phyloP scores from a whole-genome alignment of 768 basidiomycete species.

The Leccinellum luteum region DNA sequence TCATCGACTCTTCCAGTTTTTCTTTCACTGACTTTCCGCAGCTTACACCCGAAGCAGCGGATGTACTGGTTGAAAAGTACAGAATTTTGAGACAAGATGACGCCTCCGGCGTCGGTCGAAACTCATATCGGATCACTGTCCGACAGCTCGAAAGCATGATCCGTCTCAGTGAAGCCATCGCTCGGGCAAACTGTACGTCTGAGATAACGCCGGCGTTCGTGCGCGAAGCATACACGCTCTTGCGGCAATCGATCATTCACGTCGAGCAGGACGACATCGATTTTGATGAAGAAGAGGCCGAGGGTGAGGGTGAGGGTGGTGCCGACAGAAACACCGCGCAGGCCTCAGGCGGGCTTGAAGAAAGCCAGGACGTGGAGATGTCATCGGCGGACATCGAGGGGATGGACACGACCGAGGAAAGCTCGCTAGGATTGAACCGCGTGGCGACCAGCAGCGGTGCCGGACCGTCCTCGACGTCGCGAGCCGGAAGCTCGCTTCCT shows the following conservation, averaged over 20 bases:
- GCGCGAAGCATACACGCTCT: conserved; percentile 89
- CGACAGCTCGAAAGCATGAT: conserved; percentile 99
- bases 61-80: conserved; percentile 94
- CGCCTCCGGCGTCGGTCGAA: conserved; percentile 79
- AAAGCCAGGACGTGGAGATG: conserved; percentile 64
- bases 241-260: conserved; percentile 97
- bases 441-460: conserved; percentile 35
- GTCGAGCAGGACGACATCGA: conserved; percentile 99
- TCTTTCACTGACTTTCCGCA: conserved; percentile 32
- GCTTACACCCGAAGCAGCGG: conserved; percentile 91
- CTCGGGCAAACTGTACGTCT: conserved; percentile 92
- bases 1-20: background rate
- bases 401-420: conserved; percentile 48
- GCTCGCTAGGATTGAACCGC: conserved; percentile 39
- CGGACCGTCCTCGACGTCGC: conserved; percentile 33
- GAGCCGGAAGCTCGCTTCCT: conserved; percentile 25
- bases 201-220: conserved; percentile 96
- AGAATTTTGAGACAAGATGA: conserved; percentile 91
- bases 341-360: conserved; percentile 40
- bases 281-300: conserved; percentile 87
- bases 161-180: conserved; percentile 95
- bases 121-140: conserved; percentile 96
- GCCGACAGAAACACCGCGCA: conserved; percentile 34
- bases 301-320: conserved; percentile 54
- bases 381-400: conserved; percentile 58